A percentile compares a stretch with the other conserved stretches of the same genome.
phyloP scores from a whole-genome alignment of 495 filamentous ascomycete genomes.

The Penicillium antarcticum region DNA sequence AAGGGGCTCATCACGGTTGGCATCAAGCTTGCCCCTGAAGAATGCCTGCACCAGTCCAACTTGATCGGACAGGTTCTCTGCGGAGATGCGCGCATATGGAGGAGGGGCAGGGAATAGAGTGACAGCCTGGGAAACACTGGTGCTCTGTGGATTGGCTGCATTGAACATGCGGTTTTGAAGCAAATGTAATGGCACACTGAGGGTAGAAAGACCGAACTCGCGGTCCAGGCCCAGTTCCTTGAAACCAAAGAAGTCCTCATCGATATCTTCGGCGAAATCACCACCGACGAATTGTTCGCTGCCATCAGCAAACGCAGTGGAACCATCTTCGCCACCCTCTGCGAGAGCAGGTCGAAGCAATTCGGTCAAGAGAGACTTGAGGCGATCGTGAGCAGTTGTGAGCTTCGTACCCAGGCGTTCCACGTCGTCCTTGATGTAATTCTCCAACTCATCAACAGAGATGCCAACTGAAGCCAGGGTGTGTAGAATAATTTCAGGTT shows the following conservation, averaged over 20 bases:
- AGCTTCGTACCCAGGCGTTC: slow-evolving; percentile 86
- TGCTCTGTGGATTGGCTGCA: slow-evolving; percentile 72
- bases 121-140: slow-evolving; percentile 51
- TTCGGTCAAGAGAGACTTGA: slow-evolving; percentile 85
- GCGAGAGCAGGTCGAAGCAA: slow-evolving; percentile 84
- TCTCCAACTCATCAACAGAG: slow-evolving; percentile 77
- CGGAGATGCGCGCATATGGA: slow-evolving; percentile 73
- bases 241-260: slow-evolving; percentile 99
- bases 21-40: slow-evolving; percentile 82
- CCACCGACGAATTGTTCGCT: slow-evolving; percentile 96
- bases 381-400: slow-evolving; percentile 80
- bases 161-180: slow-evolving; percentile 86
- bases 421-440: slow-evolving; percentile 89
- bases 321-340: slow-evolving; percentile 79
- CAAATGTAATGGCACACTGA: slow-evolving; percentile 91
- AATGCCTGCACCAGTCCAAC: slow-evolving; percentile 86
- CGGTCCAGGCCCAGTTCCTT: slow-evolving; percentile 88
- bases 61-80: slow-evolving; percentile 69
- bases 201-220: slow-evolving; percentile 78
- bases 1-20: slow-evolving; percentile 75
- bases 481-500: slow-evolving; percentile 85
- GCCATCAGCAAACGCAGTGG: slow-evolving; percentile 87
- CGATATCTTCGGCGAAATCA: slow-evolving; percentile 95
- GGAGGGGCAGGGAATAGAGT: slow-evolving; percentile 57
- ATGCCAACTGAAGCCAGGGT: slow-evolving; percentile 76